A percentile compares a stretch with the other conserved stretches of the same genome.
phyloP scores from a whole-genome alignment of 2,329 filamentous ascomycete species.

The Diaporthe vexans region DNA sequence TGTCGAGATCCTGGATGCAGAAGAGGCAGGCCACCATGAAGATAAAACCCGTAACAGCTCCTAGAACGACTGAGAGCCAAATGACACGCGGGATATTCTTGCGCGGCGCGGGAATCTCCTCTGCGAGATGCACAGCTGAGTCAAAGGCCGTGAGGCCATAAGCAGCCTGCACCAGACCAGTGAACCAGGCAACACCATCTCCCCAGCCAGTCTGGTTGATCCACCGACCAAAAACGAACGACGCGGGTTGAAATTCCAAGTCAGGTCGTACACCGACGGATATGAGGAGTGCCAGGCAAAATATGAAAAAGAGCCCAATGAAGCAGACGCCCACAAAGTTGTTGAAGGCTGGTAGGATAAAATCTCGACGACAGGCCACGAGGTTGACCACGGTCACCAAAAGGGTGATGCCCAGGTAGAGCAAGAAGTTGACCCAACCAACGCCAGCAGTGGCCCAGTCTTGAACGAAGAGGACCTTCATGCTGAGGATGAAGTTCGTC shows the following conservation, averaged over 20 bases:
- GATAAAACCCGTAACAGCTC: constrained; percentile 6
- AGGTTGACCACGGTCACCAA: background rate
- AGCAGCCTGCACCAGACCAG: constrained; percentile 13
- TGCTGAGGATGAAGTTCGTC: constrained; percentile 19
- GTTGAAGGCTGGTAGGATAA: constrained; percentile 13
- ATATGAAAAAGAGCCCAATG: constrained; percentile 2
- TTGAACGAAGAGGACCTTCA: constrained; percentile 16
- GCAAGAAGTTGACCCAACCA: constrained; percentile 18
- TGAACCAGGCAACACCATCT: constrained; percentile 22
- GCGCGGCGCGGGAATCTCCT: constrained; percentile 17
- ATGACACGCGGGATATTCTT: constrained; percentile 20
- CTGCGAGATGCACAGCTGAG: constrained; percentile 21
- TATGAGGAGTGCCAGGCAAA: constrained; percentile 7
- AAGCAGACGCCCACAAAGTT: constrained; percentile 20
- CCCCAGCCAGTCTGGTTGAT: constrained; percentile 17
- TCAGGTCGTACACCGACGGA: background rate
- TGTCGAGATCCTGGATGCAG: constrained; percentile 23
- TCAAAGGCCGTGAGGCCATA: constrained; percentile 16
- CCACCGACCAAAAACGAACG: constrained; percentile 15
- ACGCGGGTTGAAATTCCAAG: constrained; percentile 8
- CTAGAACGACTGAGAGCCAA: constrained; percentile 38
- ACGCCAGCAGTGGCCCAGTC: background rate
- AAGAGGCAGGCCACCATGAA: constrained; percentile 22
- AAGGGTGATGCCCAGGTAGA: background rate
- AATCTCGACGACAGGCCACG: constrained; percentile 7